These are phyloP conservation scores for Rhodotorula sp. DNA, from an alignment of 1,284 basidiomycete species.

Conservation along the genomic window DNA sequence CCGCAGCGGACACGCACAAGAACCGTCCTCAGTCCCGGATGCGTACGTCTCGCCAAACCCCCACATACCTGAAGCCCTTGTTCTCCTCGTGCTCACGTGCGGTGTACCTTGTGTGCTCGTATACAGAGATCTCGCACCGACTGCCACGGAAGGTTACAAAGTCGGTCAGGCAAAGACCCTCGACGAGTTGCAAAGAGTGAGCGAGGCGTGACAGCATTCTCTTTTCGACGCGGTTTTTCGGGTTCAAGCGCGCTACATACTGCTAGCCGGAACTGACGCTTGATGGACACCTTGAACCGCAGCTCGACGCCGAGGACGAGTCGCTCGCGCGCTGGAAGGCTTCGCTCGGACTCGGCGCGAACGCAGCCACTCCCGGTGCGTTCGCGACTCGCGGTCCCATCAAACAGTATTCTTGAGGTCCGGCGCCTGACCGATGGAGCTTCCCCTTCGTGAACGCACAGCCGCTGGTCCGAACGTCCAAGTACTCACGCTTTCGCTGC, in stretches of 20 bases:
- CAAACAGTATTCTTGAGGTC: not conserved
- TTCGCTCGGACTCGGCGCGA: constrained; percentile 73
- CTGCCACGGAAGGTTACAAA: constrained; percentile 42
- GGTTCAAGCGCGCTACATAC: not conserved
- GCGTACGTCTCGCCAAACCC: constrained; percentile 8
- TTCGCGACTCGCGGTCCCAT: not conserved
- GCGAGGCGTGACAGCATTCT: constrained; percentile 13
- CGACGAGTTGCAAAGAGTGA: constrained; percentile 55
- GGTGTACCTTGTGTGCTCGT: not conserved
- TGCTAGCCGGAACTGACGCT: not conserved
- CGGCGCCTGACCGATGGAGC: not conserved
- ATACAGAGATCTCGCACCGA: constrained; percentile 27
- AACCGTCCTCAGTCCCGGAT: constrained; percentile 28
- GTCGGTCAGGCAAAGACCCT: constrained; percentile 53
- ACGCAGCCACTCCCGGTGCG: constrained; percentile 41
- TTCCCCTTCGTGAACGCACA: too few species aligned
- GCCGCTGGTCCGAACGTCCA: constrained; percentile 27
- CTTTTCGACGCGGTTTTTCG: not conserved
- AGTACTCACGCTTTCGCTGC: constrained; percentile 51
- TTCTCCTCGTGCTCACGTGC: not conserved
- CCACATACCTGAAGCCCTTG: not conserved
- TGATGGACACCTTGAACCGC: constrained; percentile 41
- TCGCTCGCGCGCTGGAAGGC: constrained; percentile 80
- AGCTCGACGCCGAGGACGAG: constrained; percentile 80
- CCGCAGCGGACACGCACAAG: constrained; percentile 23